Percentiles rank a stretch among this genome's conserved stretches.
These are phyloP conservation scores for Musa acuminata DNA, from an alignment of 176 grass and related monocot genomes.

Conservation along the genomic window DNA sequence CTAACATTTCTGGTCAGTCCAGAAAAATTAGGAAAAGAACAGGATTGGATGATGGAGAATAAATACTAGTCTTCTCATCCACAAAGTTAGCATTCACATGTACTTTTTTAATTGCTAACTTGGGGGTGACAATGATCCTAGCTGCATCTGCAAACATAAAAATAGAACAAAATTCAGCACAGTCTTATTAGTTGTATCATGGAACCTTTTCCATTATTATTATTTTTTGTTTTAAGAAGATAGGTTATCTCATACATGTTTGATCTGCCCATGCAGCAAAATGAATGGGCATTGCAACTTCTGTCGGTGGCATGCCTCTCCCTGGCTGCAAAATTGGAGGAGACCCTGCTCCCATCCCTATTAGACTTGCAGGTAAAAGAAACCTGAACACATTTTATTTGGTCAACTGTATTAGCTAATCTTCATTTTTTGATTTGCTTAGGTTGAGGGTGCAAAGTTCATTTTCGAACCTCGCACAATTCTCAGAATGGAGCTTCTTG, in stretches of 20 bases:
- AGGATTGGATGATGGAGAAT: background rate
- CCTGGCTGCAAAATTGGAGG: slow-evolving; percentile 94
- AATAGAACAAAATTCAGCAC: background rate
- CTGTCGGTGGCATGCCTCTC: slow-evolving; percentile 92
- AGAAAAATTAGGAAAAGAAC: background rate
- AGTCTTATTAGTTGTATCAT: background rate
- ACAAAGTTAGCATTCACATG: too few relatives aligned
- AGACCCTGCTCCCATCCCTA: slow-evolving; percentile 69
- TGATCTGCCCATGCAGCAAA: slow-evolving; percentile 36
- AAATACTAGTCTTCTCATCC: background rate
- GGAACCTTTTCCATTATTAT: background rate
- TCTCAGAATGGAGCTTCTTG: slow-evolving; percentile 67
- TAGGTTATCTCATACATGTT: background rate
- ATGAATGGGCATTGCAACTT: slow-evolving; percentile 94
- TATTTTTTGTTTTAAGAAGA: background rate
- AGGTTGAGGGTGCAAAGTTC: slow-evolving; percentile 55
- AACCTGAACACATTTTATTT: background rate
- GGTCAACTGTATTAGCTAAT: background rate
- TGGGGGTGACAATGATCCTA: too few relatives aligned
- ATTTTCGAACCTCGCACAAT: slow-evolving; percentile 63
- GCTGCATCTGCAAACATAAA: too few relatives aligned
- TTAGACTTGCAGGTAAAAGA: slow-evolving; percentile 71
- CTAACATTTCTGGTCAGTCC: background rate
- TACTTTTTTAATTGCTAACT: too few relatives aligned
- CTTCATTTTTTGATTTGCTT: background rate